phyloP scores from a whole-genome alignment of 2,329 filamentous ascomycete species.

The Arthrobotrys entomopaga region DNA sequence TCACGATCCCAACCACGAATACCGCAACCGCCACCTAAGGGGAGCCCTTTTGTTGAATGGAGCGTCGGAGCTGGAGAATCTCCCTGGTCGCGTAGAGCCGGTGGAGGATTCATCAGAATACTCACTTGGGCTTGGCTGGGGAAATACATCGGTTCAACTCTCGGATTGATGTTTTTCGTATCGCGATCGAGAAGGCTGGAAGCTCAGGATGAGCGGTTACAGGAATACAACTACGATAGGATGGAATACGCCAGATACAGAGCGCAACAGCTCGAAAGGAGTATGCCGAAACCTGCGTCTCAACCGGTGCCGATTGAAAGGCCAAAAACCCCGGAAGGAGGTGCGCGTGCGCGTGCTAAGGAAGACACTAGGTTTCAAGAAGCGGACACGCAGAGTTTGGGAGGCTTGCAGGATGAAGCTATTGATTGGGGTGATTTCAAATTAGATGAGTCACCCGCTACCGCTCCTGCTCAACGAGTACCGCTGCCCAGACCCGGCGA shows the following conservation, averaged over 20 bases:
- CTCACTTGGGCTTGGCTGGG: slow-evolving; percentile 29
- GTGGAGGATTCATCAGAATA: no score
- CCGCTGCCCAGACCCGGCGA: slow-evolving; percentile 7
- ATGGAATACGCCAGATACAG: slow-evolving; percentile 21
- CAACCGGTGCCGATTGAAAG: slow-evolving; percentile 8
- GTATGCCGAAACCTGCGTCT: not conserved
- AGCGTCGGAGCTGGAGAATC: no score
- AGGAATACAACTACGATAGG: slow-evolving; percentile 45
- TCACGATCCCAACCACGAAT: not conserved
- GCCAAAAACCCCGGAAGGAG: not conserved
- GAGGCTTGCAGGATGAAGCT: slow-evolving; percentile 30
- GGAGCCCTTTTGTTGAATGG: not conserved
- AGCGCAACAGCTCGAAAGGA: slow-evolving; percentile 2
- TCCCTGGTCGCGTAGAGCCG: no score
- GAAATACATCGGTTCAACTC: slow-evolving; percentile 14
- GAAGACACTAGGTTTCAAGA: slow-evolving; percentile 7
- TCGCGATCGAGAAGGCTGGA: slow-evolving; percentile 16
- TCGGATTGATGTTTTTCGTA: slow-evolving; percentile 18
- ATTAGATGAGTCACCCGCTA: slow-evolving; percentile 8
- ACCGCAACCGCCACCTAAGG: not conserved
- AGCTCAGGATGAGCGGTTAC: slow-evolving; percentile 37
- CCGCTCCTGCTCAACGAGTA: not conserved
- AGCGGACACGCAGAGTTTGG: slow-evolving; percentile 35
- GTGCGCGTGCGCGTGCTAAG: not conserved
- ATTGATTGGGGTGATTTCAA: slow-evolving; percentile 41